These are phyloP conservation scores for Fraxinus paxiana DNA, from an alignment of 305 asterid genomes.

Conservation along the genomic window DNA sequence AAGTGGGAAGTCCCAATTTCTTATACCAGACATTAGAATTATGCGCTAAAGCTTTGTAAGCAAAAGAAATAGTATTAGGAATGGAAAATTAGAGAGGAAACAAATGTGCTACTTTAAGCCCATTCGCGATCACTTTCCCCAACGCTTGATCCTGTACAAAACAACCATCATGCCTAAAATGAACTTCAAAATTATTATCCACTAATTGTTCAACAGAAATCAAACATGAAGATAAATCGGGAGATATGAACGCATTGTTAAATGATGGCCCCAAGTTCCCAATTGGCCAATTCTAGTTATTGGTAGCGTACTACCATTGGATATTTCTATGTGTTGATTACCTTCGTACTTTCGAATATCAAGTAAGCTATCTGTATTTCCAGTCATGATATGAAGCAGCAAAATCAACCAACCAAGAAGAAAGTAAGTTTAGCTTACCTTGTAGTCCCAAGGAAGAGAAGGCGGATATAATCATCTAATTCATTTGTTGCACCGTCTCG, in stretches of 20 bases:
- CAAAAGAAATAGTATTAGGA: neutral
- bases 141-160: neutral
- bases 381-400: neutral
- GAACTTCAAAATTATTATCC: neutral
- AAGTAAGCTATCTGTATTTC: neutral
- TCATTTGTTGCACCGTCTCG: neutral
- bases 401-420: neutral
- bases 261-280: neutral
- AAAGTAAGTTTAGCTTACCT: neutral
- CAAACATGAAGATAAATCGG: neutral
- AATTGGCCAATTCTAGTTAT: too few relatives aligned
- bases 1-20: neutral
- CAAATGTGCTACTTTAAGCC: neutral
- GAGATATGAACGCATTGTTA: too few relatives aligned
- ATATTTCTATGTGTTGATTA: neutral
- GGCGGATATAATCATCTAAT: neutral
- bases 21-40: neutral
- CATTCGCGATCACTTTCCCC: neutral
- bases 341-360: too few relatives aligned
- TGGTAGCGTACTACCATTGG: neutral
- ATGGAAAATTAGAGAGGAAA: neutral
- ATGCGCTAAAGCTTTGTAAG: too few relatives aligned
- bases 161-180: neutral
- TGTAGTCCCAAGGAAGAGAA: neutral
- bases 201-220: neutral